Percentiles rank a stretch among this genome's conserved stretches.
phyloP scores from a whole-genome alignment of 2,329 filamentous ascomycete genomes.

The Hysterium pulicare region DNA sequence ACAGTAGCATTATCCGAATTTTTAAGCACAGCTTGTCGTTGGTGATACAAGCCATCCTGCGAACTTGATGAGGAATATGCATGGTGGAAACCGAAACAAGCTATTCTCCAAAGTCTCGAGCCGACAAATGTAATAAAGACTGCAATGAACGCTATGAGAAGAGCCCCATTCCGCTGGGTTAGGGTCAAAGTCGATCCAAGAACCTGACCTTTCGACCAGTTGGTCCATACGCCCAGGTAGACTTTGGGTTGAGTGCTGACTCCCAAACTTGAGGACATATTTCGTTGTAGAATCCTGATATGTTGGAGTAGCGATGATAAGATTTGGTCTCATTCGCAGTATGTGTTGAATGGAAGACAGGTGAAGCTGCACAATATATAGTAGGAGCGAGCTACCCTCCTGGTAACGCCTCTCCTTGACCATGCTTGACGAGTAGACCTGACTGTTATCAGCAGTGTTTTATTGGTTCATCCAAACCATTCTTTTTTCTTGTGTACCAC shows the following conservation, averaged over 20 bases:
- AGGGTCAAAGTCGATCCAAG: neutral
- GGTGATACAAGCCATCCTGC: neutral
- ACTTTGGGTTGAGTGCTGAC: neutral
- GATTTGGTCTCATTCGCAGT: too few relatives aligned
- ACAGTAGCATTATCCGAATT: neutral
- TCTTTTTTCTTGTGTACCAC: too few relatives aligned
- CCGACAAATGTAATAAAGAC: neutral
- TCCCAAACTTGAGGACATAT: neutral
- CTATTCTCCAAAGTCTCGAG: conserved; percentile 2
- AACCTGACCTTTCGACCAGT: neutral
- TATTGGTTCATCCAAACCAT: too few relatives aligned
- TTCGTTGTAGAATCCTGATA: too few relatives aligned
- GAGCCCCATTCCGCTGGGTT: neutral
- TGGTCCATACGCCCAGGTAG: neutral
- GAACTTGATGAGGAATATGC: neutral
- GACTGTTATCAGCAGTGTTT: too few relatives aligned
- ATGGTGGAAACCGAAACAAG: neutral
- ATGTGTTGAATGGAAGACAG: too few relatives aligned
- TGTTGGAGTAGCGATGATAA: too few relatives aligned
- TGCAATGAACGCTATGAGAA: conserved; percentile 1
- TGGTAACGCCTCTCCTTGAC: too few relatives aligned
- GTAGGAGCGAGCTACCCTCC: too few relatives aligned
- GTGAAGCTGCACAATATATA: too few relatives aligned
- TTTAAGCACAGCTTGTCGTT: conserved; percentile 1
- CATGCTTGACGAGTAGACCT: too few relatives aligned